Evolutionary conservation across 1,284 basidiomycete genomes (phyloP), one percentile per base, ranked within the genome.

Genomic region (Ganoderma meredithae): DNA sequence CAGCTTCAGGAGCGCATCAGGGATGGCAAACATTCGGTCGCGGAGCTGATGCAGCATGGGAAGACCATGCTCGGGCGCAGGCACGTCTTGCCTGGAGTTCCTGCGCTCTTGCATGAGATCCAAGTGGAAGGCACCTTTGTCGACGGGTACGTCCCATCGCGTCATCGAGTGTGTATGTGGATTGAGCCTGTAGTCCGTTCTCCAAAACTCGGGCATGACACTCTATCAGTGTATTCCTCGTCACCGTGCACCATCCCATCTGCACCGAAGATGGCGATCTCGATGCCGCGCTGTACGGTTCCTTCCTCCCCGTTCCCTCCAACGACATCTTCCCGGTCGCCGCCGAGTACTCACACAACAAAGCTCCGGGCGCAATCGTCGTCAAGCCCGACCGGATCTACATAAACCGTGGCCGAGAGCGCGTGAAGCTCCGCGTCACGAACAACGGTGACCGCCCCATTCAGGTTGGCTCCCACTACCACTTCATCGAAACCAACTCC

Each of bases 371-470:
- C 1, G 92, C 93, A 0, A 80, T 97, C 62, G 86, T 96, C 17
- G 85, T 90, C 52, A 83, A 83, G 64, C 86, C 90, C 66, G 86
- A 90, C 36, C 83, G 84, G 39, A 95, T 99, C 71, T 76, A 85
- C 15, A 87, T 99, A 72, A 98, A 96, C 76, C 81, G 85, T 52
- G 90, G 89, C 17, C 83, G 95, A 33, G 82, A 90, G 68, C 86
- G 94, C 31, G 83, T 96, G 70, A 82, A 82, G 69, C 79, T 99
- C 62, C 85, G 86, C 47, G 96, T 99, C 49, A 95, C 92, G 41
- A 99, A 99, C 81, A 93, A 90, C 49, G 97, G 97, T 0, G 97
- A 99, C 79, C 85, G 97, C 31, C 97, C 97, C 4, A 92, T 99
- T 67, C 97, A 99, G 84, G 93, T 92, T 63, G 95, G 96, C 4